A percentile compares a stretch with the other conserved stretches of the same genome.
Evolutionary conservation across 1,284 basidiomycete genomes (phyloP).

Genomic region (Trichosporon faecale): DNA sequence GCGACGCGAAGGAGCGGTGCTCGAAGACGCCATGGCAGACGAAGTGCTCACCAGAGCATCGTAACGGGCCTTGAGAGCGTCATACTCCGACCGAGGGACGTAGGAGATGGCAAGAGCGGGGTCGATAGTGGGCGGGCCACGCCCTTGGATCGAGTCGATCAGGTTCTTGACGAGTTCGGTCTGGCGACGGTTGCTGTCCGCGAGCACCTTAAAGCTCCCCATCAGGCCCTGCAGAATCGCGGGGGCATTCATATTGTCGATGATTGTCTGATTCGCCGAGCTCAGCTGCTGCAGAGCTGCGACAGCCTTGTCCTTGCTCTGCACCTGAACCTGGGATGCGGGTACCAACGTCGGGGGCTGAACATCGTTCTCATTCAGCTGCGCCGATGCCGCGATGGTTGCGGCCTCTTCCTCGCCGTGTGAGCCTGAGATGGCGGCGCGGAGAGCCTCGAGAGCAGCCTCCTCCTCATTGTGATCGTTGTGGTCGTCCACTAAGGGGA

Average conservation of each 20-base stretch:
- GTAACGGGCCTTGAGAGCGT: constrained; percentile 40
- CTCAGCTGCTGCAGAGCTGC: constrained; percentile 30
- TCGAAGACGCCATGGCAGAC: constrained; percentile 10
- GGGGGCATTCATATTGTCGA: constrained; percentile 37
- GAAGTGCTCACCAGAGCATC: constrained; percentile 33
- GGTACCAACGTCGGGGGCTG: constrained; percentile 22
- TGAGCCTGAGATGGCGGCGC: constrained; percentile 32
- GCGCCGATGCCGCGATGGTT: not conserved
- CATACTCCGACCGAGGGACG: constrained; percentile 38
- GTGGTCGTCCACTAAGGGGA: constrained; percentile 23
- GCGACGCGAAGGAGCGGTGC: constrained; percentile 9
- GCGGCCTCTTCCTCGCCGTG: constrained; percentile 12
- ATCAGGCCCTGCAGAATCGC: constrained; percentile 33
- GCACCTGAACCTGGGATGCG: constrained; percentile 24
- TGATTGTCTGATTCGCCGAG: constrained; percentile 26
- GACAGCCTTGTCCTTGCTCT: constrained; percentile 29
- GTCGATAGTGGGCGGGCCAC: constrained; percentile 30
- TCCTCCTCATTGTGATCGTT: constrained; percentile 29
- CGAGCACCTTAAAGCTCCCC: constrained; percentile 34
- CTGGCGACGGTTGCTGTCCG: constrained; percentile 37
- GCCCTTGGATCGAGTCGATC: constrained; percentile 21
- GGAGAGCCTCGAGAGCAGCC: constrained; percentile 37
- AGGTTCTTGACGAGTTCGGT: constrained; percentile 37
- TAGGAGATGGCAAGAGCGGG: constrained; percentile 29
- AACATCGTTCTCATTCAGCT: constrained; percentile 9